Percentiles rank a stretch among this genome's conserved stretches.
Conservation (phyloP, 2,329 filamentous ascomycete species). For the Nemania sp. region DNA sequence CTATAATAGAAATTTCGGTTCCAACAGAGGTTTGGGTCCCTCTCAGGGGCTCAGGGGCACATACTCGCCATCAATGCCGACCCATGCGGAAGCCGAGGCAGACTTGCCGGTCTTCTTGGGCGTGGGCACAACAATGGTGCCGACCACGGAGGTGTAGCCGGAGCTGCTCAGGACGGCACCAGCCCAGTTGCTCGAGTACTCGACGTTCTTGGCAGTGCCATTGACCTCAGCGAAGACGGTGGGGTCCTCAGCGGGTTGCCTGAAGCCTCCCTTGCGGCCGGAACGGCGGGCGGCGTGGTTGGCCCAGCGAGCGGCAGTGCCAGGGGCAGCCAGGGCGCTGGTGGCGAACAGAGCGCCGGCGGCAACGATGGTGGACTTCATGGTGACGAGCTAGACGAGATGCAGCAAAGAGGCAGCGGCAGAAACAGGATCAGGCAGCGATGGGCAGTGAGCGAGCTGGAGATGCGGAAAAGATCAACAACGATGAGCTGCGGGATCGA, state of each 20-base stretch:
- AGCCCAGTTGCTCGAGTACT: conserved; percentile 62
- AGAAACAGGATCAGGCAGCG: conserved; percentile 7
- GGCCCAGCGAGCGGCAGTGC: conserved; percentile 45
- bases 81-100: conserved; percentile 46
- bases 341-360: conserved; percentile 46
- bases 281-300: conserved; percentile 36
- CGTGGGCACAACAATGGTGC: conserved; percentile 56
- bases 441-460: conserved; percentile 5
- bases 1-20: background rate
- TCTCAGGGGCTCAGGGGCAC: background rate
- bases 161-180: conserved; percentile 56
- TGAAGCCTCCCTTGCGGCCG: conserved; percentile 29
- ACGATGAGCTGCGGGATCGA: background rate
- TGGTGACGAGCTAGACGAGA: conserved; percentile 38
- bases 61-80: conserved; percentile 62
- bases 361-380: conserved; percentile 52
- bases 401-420: conserved; percentile 7
- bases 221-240: conserved; percentile 35
- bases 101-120: conserved; percentile 40
- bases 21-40: too few species aligned
- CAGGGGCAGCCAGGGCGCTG: conserved; percentile 50
- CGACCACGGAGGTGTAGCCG: conserved; percentile 56
- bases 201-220: conserved; percentile 45
- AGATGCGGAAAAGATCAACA: conserved; percentile 13
- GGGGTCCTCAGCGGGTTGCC: conserved; percentile 37